Conservation (phyloP, 768 basidiomycete species). For the Kwoniella europaea region DNA sequence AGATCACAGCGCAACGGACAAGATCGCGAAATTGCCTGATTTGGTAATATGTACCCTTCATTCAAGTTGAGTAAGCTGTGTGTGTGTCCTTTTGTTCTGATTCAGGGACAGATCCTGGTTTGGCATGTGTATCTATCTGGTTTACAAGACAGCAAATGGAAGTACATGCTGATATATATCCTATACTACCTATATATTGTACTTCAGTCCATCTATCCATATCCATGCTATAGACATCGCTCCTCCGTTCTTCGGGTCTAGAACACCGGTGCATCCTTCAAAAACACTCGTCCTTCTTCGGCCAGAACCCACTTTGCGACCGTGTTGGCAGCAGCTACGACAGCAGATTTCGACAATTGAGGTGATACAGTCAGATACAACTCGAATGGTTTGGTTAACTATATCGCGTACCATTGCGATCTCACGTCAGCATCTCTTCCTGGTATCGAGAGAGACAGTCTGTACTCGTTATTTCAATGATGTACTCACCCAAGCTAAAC, state of each 20-base stretch:
- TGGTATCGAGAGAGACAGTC: no score
- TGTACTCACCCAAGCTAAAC: slow-evolving; percentile 89
- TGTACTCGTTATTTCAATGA: no score
- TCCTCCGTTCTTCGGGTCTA: slow-evolving; percentile 50
- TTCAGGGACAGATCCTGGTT: background rate
- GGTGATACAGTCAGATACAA: slow-evolving; percentile 83
- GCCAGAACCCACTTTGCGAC: slow-evolving; percentile 89
- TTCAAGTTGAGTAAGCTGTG: background rate
- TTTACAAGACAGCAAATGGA: background rate
- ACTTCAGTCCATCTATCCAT: no score
- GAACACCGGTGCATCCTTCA: slow-evolving; percentile 89
- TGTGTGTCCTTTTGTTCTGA: background rate
- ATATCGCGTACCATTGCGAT: slow-evolving; percentile 4
- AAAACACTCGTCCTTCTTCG: slow-evolving; percentile 79
- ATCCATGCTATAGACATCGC: no score
- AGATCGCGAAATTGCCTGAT: background rate
- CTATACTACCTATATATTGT: no score
- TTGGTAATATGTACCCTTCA: background rate
- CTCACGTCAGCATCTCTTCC: background rate
- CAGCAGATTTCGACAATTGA: slow-evolving; percentile 81
- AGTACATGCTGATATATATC: background rate
- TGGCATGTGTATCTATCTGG: background rate
- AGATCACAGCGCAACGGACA: background rate
- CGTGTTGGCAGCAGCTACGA: slow-evolving; percentile 83
- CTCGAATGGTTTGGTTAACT: slow-evolving; percentile 95